Evolutionary conservation across 1,139 yeast genomes (phyloP), one percentile per base, ranked within the genome.

Genomic region (Candida sanyaensis): DNA sequence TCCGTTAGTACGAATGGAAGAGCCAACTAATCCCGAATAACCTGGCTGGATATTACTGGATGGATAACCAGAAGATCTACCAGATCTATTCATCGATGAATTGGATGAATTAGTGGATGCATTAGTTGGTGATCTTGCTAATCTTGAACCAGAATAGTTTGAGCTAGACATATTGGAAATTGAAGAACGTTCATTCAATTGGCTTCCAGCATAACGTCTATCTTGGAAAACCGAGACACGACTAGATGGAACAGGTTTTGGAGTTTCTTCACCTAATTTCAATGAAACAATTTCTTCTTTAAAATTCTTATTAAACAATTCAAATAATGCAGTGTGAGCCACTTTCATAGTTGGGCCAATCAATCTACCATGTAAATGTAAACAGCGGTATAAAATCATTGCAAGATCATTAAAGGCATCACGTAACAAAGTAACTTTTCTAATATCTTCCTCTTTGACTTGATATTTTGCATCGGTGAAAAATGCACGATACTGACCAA

Each of bases 401-500:
- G 91, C 81, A 63, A 90, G 78, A 60, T 86, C 92, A 60, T 84
- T 77, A 66, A 88, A 88, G 4, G 89, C 84, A 49, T 75, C 73
- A 52, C 71, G 77, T 60, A 89, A 74, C 42, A 81, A 71, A 40
- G 73, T 63, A 27, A 83, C 66, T 50, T 80, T 80, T 31, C 68
- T 71, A 3, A 60, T 61, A 41, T 73, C 69, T 21, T 79, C 81
- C n/a, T 71, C 72, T 49, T 74, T 68, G 5, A 63, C 69, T 37
- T 62, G 63, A 50, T 71, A 71, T 49, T 68, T 67, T 7, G 70
- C 57, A 50, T 77, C 78, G 34, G 67, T 70, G 59, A 88, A 80
- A 65, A 90, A 88, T 2, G 80, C 79, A 51, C 93, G 78, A 68
- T 88, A 90, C 60, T 88, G 90, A 5, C 90, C 89, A 54, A 90